Conservation (phyloP, 768 basidiomycete species). For the Dioszegia crocea region DNA sequence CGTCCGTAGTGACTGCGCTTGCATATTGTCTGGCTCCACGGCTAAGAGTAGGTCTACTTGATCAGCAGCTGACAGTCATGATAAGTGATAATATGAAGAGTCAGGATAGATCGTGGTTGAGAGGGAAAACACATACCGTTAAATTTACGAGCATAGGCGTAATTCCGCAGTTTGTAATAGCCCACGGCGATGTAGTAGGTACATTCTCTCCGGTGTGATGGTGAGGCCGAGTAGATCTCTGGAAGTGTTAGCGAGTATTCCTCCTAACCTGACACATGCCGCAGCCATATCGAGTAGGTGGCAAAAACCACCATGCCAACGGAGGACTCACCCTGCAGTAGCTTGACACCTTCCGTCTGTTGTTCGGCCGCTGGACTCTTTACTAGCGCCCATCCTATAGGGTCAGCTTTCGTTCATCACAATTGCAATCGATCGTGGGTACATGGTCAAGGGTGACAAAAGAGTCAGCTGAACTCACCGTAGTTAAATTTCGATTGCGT, state of each 20-base stretch:
- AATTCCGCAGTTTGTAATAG: constrained; percentile 94
- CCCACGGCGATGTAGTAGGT: constrained; percentile 94
- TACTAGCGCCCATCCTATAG: constrained; percentile 64
- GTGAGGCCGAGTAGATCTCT: constrained; percentile 91
- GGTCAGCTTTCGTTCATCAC: neutral
- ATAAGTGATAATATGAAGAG: no score
- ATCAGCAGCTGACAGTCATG: neutral
- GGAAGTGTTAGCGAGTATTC: constrained; percentile 4
- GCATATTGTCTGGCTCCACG: constrained; percentile 89
- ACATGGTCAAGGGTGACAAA: no score
- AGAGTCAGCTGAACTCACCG: constrained; percentile 53
- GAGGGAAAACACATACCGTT: constrained; percentile 63
- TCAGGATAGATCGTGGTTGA: no score
- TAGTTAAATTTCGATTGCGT: constrained; percentile 97
- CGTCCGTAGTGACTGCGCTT: constrained; percentile 77
- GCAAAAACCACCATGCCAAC: no score
- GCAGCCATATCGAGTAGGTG: neutral
- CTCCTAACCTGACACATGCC: neutral
- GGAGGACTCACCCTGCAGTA: constrained; percentile 70
- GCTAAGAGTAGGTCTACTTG: constrained; percentile 71
- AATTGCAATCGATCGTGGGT: neutral
- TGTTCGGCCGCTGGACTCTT: constrained; percentile 80
- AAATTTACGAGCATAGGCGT: constrained; percentile 83
- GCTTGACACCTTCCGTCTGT: constrained; percentile 84
- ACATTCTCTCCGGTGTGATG: constrained; percentile 83